Conservation (phyloP, 2,329 filamentous ascomycete species). For the Dryadomyces quercus-mongolicae region DNA sequence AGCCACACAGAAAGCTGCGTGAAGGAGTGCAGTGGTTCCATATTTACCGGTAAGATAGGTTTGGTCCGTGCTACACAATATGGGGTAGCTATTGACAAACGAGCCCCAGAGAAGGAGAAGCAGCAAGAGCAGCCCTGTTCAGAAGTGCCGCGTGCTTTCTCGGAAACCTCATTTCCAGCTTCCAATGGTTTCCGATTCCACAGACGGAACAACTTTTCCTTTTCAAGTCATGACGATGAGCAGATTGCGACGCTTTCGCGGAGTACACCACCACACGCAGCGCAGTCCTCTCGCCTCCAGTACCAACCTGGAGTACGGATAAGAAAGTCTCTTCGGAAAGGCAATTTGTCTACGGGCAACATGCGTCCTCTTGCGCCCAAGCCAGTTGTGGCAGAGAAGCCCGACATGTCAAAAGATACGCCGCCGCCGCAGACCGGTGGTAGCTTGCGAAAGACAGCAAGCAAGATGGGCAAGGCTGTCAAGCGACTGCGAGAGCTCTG, state of each 20-base stretch:
- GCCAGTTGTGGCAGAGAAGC: neutral
- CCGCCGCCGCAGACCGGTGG: neutral
- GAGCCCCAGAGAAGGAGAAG: neutral
- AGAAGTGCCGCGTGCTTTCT: too few relatives aligned
- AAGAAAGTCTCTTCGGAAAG: slow-evolving; percentile 30
- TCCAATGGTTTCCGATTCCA: too few relatives aligned
- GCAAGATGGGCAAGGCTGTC: slow-evolving; percentile 9
- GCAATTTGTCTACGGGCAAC: slow-evolving; percentile 1
- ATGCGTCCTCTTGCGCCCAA: neutral
- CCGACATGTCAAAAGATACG: neutral
- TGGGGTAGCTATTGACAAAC: neutral
- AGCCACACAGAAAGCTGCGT: neutral
- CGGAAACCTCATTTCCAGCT: too few relatives aligned
- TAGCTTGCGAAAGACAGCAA: slow-evolving; percentile 10
- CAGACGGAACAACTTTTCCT: slow-evolving; percentile 6
- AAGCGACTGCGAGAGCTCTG: slow-evolving; percentile 8
- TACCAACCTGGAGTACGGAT: slow-evolving; percentile 13
- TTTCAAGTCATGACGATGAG: slow-evolving; percentile 14
- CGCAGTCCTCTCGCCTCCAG: neutral
- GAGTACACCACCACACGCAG: neutral
- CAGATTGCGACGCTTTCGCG: slow-evolving; percentile 14
- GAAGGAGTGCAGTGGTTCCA: neutral
- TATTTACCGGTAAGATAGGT: neutral
- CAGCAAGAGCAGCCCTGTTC: neutral
- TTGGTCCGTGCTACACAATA: too few relatives aligned